These are phyloP conservation scores for Shiraia bambusicola DNA, from an alignment of 2,329 filamentous ascomycete genomes.

Conservation along the genomic window DNA sequence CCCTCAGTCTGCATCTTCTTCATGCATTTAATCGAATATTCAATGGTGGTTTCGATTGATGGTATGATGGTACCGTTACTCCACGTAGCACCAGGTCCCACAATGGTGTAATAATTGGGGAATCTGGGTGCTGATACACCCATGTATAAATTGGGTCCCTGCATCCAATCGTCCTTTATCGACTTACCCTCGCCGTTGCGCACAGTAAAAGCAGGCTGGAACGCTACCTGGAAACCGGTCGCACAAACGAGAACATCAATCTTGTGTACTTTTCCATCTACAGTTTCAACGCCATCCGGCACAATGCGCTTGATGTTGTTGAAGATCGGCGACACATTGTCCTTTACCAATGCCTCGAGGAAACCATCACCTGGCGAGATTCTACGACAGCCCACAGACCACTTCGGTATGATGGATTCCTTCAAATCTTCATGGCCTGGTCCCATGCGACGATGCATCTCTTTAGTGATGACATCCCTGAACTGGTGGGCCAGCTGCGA, in stretches of 20 bases:
- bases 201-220: constrained; percentile 50
- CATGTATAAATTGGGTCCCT: constrained; percentile 47
- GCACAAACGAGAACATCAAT: constrained; percentile 37
- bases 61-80: constrained; percentile 48
- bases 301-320: constrained; percentile 34
- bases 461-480: constrained; percentile 42
- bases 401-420: constrained; percentile 52
- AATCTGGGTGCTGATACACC: constrained; percentile 45
- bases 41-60: constrained; percentile 48
- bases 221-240: constrained; percentile 39
- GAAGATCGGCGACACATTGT: constrained; percentile 33
- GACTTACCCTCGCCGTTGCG: constrained; percentile 39
- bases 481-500: constrained; percentile 49
- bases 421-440: constrained; percentile 47
- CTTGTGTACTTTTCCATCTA: constrained; percentile 34
- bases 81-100: constrained; percentile 49
- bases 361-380: constrained; percentile 39
- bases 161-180: constrained; percentile 45
- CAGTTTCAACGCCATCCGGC: constrained; percentile 40
- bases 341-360: constrained; percentile 33
- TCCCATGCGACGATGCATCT: constrained; percentile 46
- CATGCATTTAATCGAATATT: constrained; percentile 38
- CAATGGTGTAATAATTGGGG: constrained; percentile 50
- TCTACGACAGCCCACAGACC: constrained; percentile 46
- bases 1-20: constrained; percentile 37